Base-by-base conservation (phyloP, 768 basidiomycete genomes). In the Termitomyces sp. region DNA sequence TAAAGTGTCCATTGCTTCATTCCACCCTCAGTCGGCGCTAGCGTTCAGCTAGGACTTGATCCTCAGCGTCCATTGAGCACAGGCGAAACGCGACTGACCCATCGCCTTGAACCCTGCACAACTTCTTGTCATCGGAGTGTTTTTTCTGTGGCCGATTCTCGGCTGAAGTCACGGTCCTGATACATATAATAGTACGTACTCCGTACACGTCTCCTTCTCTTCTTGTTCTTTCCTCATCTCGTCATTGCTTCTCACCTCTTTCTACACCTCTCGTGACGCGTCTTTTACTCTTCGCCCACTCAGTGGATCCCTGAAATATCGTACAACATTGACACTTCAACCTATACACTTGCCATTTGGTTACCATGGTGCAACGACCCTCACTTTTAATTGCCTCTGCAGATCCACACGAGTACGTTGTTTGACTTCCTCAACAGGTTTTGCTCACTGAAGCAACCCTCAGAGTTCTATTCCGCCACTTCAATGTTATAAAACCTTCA, bases 381-480 rank as follows among this genome's bases (percentile, higher is more conserved):
- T 73, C 74, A 4, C 68, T 69, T 37, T 58, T 76, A 32, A 67
- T 61, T 46, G 63, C 63, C 18, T 67, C 69, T 44, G 61, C 55
- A 10, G 68, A 72, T 14, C 72, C 74, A 48, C 62, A 72, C 20
- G 72, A 73, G 77, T 77, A 52, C 46, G 69, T 68, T 27, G 59
- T 18, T 47, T 12, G 16, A 27, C 10, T 37, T 7, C 39, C 3
- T 46, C 18, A 18, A 7, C 5, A 22, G 29, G 24, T 26, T 20
- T 26, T 12, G 37, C n/a, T 53, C 31, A 34, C 37, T 61, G 43
- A 39, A 51, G 22, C 46, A 49, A 14, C 46, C 51, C 51, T n/a
- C 51, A 81, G 79, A 16, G 76, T 77, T 20, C 67, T 81, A 16
- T 79, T 71, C 60, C 71, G 67, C 57, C 74, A 81, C 63, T 78